Percentiles rank a stretch among this genome's conserved stretches.
phyloP scores from a whole-genome alignment of 129 eudicot genomes.

The Heracleum sosnowskyi region DNA sequence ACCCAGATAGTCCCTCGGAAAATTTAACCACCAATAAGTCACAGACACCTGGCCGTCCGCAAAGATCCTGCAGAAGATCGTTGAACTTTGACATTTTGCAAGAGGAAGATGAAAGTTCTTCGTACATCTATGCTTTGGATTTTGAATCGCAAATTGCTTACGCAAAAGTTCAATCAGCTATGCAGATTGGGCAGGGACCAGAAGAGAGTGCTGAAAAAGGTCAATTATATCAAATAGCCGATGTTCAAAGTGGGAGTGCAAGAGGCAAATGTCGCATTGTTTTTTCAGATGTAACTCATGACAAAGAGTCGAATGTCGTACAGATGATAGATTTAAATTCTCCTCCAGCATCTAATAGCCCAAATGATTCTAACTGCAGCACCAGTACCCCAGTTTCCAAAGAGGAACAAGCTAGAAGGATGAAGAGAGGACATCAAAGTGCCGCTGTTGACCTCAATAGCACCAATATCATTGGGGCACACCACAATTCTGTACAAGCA shows the following conservation, averaged over 20 bases:
- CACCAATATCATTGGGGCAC: slow-evolving; percentile 21
- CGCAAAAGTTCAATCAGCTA: slow-evolving; percentile 11
- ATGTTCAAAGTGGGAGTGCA: slow-evolving; percentile 21
- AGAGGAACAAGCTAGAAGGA: slow-evolving; percentile 27
- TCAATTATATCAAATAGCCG: slow-evolving; percentile 13
- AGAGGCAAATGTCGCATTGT: slow-evolving; percentile 49
- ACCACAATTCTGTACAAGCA: slow-evolving; percentile 30
- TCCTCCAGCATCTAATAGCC: slow-evolving; percentile 22
- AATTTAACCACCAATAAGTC: slow-evolving; percentile 19
- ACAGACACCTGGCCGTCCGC: slow-evolving; percentile 19
- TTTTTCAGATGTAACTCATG: slow-evolving; percentile 50
- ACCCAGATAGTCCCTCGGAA: slow-evolving; percentile 19
- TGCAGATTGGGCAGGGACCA: slow-evolving; percentile 17
- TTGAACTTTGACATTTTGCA: slow-evolving; percentile 48
- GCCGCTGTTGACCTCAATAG: slow-evolving; percentile 17
- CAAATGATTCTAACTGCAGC: slow-evolving; percentile 49
- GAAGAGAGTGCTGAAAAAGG: slow-evolving; percentile 20
- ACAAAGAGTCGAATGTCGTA: slow-evolving; percentile 28
- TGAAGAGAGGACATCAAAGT: slow-evolving; percentile 27
- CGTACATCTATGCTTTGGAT: not conserved
- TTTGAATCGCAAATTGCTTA: not conserved
- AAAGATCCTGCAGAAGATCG: slow-evolving; percentile 48
- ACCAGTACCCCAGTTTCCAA: slow-evolving; percentile 29
- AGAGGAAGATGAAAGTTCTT: slow-evolving; percentile 25
- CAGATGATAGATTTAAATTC: slow-evolving; percentile 16